A percentile compares a stretch with the other conserved stretches of the same genome.
These are phyloP conservation scores for Lachnellula occidentalis DNA, from an alignment of 2,329 filamentous ascomycete species.

Conservation along the genomic window DNA sequence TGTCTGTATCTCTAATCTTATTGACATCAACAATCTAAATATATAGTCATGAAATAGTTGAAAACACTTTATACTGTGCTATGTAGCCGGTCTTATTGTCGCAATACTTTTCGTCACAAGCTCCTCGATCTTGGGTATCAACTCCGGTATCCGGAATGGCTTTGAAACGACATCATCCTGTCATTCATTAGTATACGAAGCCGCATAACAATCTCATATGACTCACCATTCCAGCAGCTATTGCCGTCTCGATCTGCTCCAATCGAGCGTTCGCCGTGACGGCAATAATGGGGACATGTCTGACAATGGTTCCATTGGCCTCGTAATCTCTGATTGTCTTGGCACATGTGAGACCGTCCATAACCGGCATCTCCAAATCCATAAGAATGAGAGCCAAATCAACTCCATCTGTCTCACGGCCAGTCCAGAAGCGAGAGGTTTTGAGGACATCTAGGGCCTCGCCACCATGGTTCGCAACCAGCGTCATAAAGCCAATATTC, in stretches of 20 bases:
- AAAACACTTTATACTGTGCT: not conserved
- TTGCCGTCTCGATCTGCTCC: conserved; percentile 67
- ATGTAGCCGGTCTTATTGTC: not conserved
- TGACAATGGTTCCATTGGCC: conserved; percentile 51
- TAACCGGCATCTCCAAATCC: conserved; percentile 80
- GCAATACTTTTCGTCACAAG: conserved; percentile 16
- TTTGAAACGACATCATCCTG: conserved; percentile 74
- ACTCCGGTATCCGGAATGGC: conserved; percentile 69
- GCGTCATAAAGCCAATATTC: conserved; percentile 55
- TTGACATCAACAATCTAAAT: too few relatives aligned
- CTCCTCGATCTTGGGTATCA: conserved; percentile 62
- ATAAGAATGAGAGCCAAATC: conserved; percentile 67
- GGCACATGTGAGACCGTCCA: conserved; percentile 74
- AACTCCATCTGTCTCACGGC: conserved; percentile 36
- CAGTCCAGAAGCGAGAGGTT: conserved; percentile 51
- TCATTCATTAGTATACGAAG: conserved; percentile 16
- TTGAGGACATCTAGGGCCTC: conserved; percentile 56
- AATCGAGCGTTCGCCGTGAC: conserved; percentile 75
- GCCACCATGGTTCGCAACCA: conserved; percentile 59
- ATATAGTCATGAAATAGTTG: not conserved
- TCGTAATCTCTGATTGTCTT: conserved; percentile 65
- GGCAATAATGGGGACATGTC: conserved; percentile 73
- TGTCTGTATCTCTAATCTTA: not conserved
- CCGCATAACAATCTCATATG: not conserved
- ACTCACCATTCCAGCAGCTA: conserved; percentile 67